Base-by-base conservation (phyloP, 768 basidiomycete genomes). In the Tulasnella sp. region DNA sequence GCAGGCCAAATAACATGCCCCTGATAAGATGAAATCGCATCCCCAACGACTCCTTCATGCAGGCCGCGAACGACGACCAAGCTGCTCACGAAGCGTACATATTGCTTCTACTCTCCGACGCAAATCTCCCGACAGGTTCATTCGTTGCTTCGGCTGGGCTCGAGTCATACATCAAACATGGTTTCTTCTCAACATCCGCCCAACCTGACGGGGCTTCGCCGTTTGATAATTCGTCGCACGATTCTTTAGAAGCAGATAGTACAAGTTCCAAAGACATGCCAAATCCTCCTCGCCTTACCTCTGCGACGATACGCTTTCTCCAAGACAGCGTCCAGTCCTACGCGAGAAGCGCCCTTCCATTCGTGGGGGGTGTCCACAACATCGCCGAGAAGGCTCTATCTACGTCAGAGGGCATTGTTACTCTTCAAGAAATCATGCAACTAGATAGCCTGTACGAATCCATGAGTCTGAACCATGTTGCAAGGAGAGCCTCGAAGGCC, bases 111-210 rank as follows among this genome's bases (percentile, higher is more conserved):
- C 88, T 97, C 61, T 88, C 93, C 0, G 95, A 97, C 85, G 93
- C 94, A 79, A 98, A 97, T 84, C 90, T 99, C 3, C 98, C 98
- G 2, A 99, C 97, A 0, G 98, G 98, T 46, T 92, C 97, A 1
- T 99, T 99, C 83, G 94, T 98, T 78, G 94, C 96, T 0, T 98
- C 96, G 0, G 89, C 94, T 2, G 97, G 97, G 1, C 88, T 99
- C 79, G 97, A 99, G 82, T 95, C 95, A 5, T 96, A 90, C 83
- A 85, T 90, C 55, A 91, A 92, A 37, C 98, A 99, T 83, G 98
- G 95, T 0, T 93, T 96, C 82, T 80, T 86, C 44, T 77, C 81
- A 3, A 18, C 61, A 32, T 42, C 80, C 86, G 20, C 82, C 87
- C 29, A 0, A 80, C 80, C 71, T 82, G 74, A 80, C 29, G 61